These are phyloP conservation scores for Aspergillus fructus DNA, from an alignment of 2,329 filamentous ascomycete species.

Conservation along the genomic window DNA sequence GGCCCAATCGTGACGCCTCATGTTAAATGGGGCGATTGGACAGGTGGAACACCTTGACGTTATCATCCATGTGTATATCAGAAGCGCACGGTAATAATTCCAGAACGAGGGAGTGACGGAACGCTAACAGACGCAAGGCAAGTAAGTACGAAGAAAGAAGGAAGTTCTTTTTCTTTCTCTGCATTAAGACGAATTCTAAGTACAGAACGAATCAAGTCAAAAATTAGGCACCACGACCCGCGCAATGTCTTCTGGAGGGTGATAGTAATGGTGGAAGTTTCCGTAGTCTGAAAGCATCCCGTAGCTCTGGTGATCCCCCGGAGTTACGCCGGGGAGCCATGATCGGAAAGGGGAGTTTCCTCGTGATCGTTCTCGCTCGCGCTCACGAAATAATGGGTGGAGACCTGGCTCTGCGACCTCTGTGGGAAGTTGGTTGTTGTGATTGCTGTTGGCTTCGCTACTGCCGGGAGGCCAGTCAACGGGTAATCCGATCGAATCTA, in stretches of 20 bases:
- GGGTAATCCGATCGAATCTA: constrained; percentile 36
- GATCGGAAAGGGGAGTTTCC: constrained; percentile 35
- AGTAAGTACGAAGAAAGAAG: background rate
- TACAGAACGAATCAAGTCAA: background rate
- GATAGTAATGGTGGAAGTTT: constrained; percentile 14
- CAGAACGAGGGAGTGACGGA: background rate
- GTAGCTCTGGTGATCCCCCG: constrained; percentile 33
- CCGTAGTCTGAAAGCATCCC: constrained; percentile 33
- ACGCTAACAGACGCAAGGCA: background rate
- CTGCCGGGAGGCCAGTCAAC: constrained; percentile 34
- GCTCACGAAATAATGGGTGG: constrained; percentile 13
- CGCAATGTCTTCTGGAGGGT: constrained; percentile 4
- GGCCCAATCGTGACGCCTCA: background rate
- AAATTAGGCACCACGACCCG: constrained; percentile 7
- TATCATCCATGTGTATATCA: background rate
- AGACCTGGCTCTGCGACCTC: constrained; percentile 26
- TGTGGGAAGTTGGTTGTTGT: constrained; percentile 22
- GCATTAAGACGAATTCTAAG: background rate
- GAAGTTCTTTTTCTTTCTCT: background rate
- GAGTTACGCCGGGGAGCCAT: constrained; percentile 32
- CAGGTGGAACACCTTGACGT: background rate
- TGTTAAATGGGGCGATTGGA: background rate
- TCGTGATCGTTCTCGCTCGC: constrained; percentile 13
- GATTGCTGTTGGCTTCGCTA: constrained; percentile 27
- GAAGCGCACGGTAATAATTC: background rate